Conservation (phyloP, 1,284 basidiomycete species). For the Boletellus deceptivus region DNA sequence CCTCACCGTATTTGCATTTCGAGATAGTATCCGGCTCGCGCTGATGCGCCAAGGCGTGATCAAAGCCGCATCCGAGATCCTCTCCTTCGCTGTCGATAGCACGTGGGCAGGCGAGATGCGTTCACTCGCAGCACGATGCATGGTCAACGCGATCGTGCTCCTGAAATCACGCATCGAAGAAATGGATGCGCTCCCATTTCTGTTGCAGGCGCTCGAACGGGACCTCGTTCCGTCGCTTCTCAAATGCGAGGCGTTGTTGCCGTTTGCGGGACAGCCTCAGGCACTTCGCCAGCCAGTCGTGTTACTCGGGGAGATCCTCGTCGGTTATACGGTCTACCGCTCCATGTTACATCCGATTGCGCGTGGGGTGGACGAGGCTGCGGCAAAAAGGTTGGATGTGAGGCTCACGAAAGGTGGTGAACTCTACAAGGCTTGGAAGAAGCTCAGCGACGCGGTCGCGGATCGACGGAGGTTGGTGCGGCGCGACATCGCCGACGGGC, state of each 20-base stretch:
- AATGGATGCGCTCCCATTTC: conserved; percentile 26
- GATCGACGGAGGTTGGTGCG: conserved; percentile 21
- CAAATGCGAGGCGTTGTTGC: conserved; percentile 23
- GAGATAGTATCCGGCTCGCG: conserved; percentile 14
- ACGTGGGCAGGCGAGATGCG: conserved; percentile 12
- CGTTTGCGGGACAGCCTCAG: conserved; percentile 14
- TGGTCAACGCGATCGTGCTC: conserved; percentile 21
- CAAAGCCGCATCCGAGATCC: conserved; percentile 23
- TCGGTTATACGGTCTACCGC: conserved; percentile 29
- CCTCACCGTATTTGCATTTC: conserved; percentile 23
- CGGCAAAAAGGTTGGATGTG: conserved; percentile 8
- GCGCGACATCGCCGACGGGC: conserved; percentile 15
- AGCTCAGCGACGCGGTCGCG: conserved; percentile 16
- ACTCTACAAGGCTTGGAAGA: conserved; percentile 24
- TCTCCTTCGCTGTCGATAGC: conserved; percentile 11
- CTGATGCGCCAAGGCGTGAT: conserved; percentile 27
- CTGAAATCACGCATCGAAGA: conserved; percentile 24
- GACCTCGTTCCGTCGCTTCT: conserved; percentile 23
- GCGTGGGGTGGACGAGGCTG: conserved; percentile 10
- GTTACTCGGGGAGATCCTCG: conserved; percentile 20
- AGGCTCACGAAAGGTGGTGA: conserved; percentile 15
- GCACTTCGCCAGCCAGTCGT: conserved; percentile 9
- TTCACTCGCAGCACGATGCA: conserved; percentile 23
- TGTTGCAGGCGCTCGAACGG: conserved; percentile 25
- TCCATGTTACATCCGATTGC: conserved; percentile 21